These are phyloP conservation scores for Euphorbia tirucalli DNA, from an alignment of 345 rosid species.

Conservation along the genomic window DNA sequence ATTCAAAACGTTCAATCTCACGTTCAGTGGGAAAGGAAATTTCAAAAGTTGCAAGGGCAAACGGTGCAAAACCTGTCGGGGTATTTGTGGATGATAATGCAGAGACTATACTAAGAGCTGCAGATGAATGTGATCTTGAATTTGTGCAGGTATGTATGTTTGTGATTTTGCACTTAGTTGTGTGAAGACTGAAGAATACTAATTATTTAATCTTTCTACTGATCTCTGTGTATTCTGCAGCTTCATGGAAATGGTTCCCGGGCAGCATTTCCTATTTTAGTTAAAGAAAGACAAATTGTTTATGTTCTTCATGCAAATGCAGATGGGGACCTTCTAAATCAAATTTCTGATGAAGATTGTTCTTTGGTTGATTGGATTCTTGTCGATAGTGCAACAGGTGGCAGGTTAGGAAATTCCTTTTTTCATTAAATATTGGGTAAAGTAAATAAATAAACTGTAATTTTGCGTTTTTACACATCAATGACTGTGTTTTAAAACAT, in stretches of 20 bases:
- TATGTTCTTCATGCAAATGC: constrained; percentile 77
- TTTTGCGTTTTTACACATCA: too few species aligned
- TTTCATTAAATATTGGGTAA: too few species aligned
- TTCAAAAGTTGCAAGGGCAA: constrained; percentile 71
- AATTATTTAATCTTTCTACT: too few species aligned
- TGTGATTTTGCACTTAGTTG: constrained; percentile 5
- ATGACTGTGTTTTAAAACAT: too few species aligned
- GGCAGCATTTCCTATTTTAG: constrained; percentile 50
- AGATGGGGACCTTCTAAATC: constrained; percentile 62
- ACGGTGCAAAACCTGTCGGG: constrained; percentile 76
- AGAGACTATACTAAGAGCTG: constrained; percentile 56
- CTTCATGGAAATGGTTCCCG: constrained; percentile 81
- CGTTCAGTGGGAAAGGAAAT: constrained; percentile 70
- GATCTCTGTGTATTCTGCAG: constrained; percentile 39
- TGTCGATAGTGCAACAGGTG: too few species aligned
- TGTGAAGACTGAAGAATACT: too few species aligned
- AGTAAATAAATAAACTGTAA: too few species aligned
- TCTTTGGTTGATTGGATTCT: constrained; percentile 69
- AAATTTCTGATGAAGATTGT: constrained; percentile 58
- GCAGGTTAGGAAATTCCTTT: too few species aligned
- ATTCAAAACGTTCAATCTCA: constrained; percentile 79
- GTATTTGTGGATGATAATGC: constrained; percentile 84
- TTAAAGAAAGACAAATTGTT: constrained; percentile 44
- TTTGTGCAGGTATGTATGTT: constrained; percentile 61
- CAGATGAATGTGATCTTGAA: constrained; percentile 65